Conservation (phyloP, 2,329 filamentous ascomycete species). For the Fusarium sp. region DNA sequence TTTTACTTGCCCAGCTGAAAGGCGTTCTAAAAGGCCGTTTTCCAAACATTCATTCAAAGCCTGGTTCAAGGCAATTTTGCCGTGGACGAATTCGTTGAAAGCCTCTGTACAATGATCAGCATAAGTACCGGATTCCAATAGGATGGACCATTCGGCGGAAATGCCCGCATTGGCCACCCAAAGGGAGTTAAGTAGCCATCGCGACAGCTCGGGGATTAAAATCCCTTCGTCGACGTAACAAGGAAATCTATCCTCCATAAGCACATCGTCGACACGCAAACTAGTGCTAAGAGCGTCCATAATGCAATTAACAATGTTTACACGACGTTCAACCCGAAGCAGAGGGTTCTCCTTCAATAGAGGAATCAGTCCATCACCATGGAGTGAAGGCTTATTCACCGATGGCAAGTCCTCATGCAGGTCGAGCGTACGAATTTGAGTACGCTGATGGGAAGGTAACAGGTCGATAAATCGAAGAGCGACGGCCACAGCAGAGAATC, state of each 20-base stretch:
- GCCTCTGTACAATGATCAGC: background rate
- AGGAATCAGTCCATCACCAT: background rate
- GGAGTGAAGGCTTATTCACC: background rate
- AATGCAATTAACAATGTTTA: background rate
- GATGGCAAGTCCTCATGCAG: constrained; percentile 10
- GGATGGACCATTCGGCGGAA: background rate
- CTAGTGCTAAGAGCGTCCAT: too few relatives aligned
- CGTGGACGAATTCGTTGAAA: background rate
- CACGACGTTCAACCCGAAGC: constrained; percentile 19
- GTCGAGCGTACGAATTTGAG: background rate
- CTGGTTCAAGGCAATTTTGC: background rate
- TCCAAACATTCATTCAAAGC: background rate
- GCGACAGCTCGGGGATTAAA: too few relatives aligned
- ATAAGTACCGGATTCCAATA: background rate
- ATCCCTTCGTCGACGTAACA: too few relatives aligned
- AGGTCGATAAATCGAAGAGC: constrained; percentile 18
- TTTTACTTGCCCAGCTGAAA: too few relatives aligned
- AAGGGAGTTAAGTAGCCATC: too few relatives aligned
- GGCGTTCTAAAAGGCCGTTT: background rate
- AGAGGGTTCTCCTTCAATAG: constrained; percentile 16
- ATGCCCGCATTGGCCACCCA: background rate
- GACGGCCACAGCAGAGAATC: constrained; percentile 22
- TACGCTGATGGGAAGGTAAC: background rate
- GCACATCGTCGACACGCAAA: too few relatives aligned
- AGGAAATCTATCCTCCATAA: too few relatives aligned